Evolutionary conservation across 305 asterid genomes (phyloP).

Genomic region (Solanum chacoense): DNA sequence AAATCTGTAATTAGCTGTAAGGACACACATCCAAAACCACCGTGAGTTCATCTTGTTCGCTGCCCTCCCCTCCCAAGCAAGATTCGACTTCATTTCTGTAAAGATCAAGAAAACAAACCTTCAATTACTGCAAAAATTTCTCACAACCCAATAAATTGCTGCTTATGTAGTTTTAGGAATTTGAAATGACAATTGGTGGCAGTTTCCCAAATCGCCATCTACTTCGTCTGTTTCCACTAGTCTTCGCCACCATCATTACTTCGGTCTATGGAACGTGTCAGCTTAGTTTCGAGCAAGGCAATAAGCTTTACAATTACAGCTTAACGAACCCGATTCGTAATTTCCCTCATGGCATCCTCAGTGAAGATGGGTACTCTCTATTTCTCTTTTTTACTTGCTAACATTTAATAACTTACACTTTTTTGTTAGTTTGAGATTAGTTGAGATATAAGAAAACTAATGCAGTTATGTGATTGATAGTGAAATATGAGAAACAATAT

Average conservation of each 20-base stretch:
- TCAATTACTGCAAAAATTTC: not conserved
- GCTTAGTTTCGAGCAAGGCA: constrained; percentile 44
- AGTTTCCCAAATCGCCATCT: constrained; percentile 12
- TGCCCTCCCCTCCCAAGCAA: not conserved
- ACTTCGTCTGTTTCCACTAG: not conserved
- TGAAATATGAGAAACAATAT: not conserved
- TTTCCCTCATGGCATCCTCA: constrained; percentile 79
- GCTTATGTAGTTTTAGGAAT: constrained; percentile 17
- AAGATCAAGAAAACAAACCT: not conserved
- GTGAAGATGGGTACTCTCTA: constrained; percentile 82
- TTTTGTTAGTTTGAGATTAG: not conserved
- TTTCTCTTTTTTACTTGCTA: not conserved
- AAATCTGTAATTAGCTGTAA: not conserved
- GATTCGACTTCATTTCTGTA: not conserved
- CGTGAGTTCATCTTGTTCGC: not conserved
- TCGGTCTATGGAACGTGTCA: constrained; percentile 50
- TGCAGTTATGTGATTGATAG: not conserved
- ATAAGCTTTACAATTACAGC: constrained; percentile 55
- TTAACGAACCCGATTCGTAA: constrained; percentile 48
- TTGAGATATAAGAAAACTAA: not conserved
- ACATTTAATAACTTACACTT: not conserved
- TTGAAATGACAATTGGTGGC: constrained; percentile 25
- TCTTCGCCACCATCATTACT: constrained; percentile 24
- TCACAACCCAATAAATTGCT: not conserved
- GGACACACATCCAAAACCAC: not conserved